Percentiles rank a stretch among this genome's conserved stretches.
phyloP scores from a whole-genome alignment of 371 early-diverging fungal species.

The Lichtheimia ramosa region DNA sequence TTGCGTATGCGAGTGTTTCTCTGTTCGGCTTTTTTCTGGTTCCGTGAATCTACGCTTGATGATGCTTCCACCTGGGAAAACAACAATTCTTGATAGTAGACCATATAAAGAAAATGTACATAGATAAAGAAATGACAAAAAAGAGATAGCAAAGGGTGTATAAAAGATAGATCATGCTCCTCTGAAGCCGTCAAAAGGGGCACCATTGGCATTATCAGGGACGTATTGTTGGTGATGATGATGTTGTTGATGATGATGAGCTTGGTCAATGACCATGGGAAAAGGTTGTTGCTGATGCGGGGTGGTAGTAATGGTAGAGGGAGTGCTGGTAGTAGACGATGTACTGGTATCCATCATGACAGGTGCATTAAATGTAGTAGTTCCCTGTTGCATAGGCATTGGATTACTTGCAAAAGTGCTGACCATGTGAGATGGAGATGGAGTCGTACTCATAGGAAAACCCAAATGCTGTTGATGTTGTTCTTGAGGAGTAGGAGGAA shows the following conservation, averaged over 20 bases:
- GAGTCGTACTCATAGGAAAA: background rate
- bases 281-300: slow-evolving; percentile 4
- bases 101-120: slow-evolving; percentile 1
- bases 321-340: slow-evolving; percentile 1
- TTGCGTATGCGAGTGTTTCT: too few relatives aligned
- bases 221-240: background rate
- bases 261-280: slow-evolving; percentile 6
- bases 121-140: slow-evolving; percentile 2
- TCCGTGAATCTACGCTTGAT: too few relatives aligned
- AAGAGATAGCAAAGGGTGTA: background rate
- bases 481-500: background rate
- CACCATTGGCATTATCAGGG: background rate
- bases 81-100: background rate
- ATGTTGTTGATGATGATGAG: background rate
- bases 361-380: background rate
- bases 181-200: slow-evolving; percentile 10
- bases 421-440: background rate
- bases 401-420: background rate
- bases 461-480: background rate
- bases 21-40: too few relatives aligned
- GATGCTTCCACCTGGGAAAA: slow-evolving; percentile 2
- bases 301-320: background rate
- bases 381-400: background rate
- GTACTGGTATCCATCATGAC: slow-evolving; percentile 13
- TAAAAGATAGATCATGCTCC: slow-evolving; percentile 5